Percentiles rank a stretch among this genome's conserved stretches.
These are phyloP conservation scores for Ceratobasidium sp. DNA, from an alignment of 1,284 basidiomycete species.

Conservation along the genomic window DNA sequence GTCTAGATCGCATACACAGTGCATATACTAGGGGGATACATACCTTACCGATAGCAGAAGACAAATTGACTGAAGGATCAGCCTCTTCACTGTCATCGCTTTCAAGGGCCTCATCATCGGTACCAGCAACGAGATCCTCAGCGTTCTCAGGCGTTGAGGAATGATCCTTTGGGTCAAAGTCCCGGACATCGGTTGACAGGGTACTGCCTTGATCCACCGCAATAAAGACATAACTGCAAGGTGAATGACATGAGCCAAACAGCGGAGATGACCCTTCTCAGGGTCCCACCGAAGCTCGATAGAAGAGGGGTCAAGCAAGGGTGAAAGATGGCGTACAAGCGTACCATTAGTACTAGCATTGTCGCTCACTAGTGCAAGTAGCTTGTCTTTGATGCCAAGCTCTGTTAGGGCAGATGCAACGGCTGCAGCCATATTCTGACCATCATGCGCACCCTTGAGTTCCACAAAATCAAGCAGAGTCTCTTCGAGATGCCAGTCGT, in stretches of 20 bases:
- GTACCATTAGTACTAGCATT: neutral
- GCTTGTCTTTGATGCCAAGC: constrained; percentile 6
- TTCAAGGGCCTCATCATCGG: neutral
- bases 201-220: no score
- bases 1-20: no score
- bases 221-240: constrained; percentile 28
- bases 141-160: neutral
- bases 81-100: neutral
- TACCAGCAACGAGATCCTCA: neutral
- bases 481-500: constrained; percentile 36
- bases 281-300: neutral
- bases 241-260: constrained; percentile 38
- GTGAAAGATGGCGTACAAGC: neutral
- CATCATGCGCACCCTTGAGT: constrained; percentile 31
- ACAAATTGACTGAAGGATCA: neutral
- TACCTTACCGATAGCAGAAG: neutral
- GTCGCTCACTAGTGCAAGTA: constrained; percentile 16
- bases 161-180: neutral
- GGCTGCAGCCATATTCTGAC: constrained; percentile 26
- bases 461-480: constrained; percentile 40
- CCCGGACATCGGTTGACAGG: neutral
- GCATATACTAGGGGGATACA: neutral
- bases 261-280: constrained; percentile 9
- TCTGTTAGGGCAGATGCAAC: constrained; percentile 3
- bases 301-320: neutral